Evolutionary conservation across 1,284 basidiomycete genomes (phyloP), one percentile per base, ranked within the genome.

Genomic region (Dichomitus squalens): DNA sequence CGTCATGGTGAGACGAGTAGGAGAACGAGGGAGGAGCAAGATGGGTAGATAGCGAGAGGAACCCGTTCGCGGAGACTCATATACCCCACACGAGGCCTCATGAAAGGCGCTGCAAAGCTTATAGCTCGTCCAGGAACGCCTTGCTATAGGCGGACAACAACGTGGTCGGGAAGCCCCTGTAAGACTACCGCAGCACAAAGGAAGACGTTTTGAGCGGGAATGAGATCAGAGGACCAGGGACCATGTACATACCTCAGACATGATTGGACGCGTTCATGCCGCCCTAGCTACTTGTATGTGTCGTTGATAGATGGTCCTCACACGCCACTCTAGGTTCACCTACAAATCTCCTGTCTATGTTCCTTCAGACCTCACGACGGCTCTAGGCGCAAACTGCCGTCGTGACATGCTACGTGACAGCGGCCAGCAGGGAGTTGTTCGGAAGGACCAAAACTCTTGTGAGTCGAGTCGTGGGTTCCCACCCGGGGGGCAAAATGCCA

Each of bases 131-230:
- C 31, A 35, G 16, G 29, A 29, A 29, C 29, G 36, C 29, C 23
- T 44, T 43, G 46, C 31, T 16, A 52, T 2, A 35, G 6, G 14
- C 20, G 39, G 16, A 1, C 21, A 44, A 35, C 0, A 33, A 53
- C 34, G 23, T n/a, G 29, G 12, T 11, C 16, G 23, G 18, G 33
- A 7, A 34, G 9, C 25, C 23, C 35, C n/a, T 5, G 20, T 11
- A 41, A 18, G 4, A 36, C 18, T 55, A 46, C 54, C 49, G 54
- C 54, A 55, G 54, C 54, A 51, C 49, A 29, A 36, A 16, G 27
- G 33, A n/a, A 27, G 7, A 3, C 14, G 20, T 8, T 36, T 9
- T 33, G 20, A 14, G 18, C 20, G 3, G 40, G 12, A 23, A 21
- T n/a, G 21, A 25, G 38, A 49, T 16, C 20, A 7, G 5, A 14